Evolutionary conservation across 768 basidiomycete genomes (phyloP), one percentile per base, ranked within the genome.

Genomic region (Collybiopsis confluens): DNA sequence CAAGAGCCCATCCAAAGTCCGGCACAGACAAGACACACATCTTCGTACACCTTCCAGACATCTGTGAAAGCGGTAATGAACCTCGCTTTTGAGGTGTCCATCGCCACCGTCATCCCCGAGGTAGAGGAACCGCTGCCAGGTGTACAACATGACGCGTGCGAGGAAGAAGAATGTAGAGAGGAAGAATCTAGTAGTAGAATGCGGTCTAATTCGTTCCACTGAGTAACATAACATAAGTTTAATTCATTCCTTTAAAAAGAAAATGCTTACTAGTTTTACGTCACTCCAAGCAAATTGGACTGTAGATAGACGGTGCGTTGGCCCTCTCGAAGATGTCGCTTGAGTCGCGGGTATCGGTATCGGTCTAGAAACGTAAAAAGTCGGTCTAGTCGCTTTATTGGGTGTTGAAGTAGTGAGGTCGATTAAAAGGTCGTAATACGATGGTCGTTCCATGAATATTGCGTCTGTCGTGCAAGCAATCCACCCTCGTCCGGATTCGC

Each of bases 391-490:
- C 15, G 77, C 73, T 62, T 78, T 82, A 62, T 72, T 76, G 16
- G 78, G 80, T 15, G 82, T 81, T 6, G 79, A 78, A 7, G 86
- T 84, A 38, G 87, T 88, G 45, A 92, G 69, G 67, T 93, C 89
- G 56, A 93, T 83, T 46, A 93, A 69, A 13, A 93, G 74, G 64
- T 93, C 91, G 61, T 91, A 93, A 59, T 81, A 82, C 2, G 79
- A 70, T 1, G 90, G 86, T 64, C 85, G 89, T 58, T 93, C 91
- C 41, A 92, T 72, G 69, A 89, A 92, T 16, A 93, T 80, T 8
- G 90, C 84, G 58, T 93, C 91, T 1, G 91, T 91, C 9, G 91
- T 90, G 62, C 90, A 92, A 28, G 90, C 90, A 51, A 92, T 81
- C 90, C 90, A 93, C 18, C 90, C 90, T 5, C 78, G 72, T 4